A percentile compares a stretch with the other conserved stretches of the same genome.
Conservation (phyloP, 805 yeast genomes). For the Candida easanensis region DNA sequence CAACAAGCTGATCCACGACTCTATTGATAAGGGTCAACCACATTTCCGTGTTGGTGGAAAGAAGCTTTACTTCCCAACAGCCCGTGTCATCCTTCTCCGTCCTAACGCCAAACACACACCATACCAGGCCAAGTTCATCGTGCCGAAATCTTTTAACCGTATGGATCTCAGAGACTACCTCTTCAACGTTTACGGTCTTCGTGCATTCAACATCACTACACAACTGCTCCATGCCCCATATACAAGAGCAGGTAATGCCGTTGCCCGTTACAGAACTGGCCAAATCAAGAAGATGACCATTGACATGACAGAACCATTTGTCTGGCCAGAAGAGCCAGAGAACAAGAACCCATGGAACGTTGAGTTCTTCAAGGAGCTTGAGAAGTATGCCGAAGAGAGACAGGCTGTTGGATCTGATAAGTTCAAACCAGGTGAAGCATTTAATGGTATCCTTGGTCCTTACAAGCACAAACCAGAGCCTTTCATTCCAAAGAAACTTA, state of each 20-base stretch:
- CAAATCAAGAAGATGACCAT: conserved; percentile 95
- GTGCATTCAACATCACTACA: conserved; percentile 86
- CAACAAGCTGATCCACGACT: conserved; percentile 33
- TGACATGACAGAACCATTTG: conserved; percentile 92
- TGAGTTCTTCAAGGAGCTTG: conserved; percentile 44
- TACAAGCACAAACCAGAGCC: conserved; percentile 61
- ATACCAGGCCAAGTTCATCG: conserved; percentile 93
- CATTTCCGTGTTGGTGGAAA: conserved; percentile 82
- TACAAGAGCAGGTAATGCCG: conserved; percentile 52
- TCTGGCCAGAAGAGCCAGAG: conserved; percentile 77
- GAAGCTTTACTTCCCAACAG: conserved; percentile 80
- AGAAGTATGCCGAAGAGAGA: conserved; percentile 50
- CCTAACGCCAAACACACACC: conserved; percentile 98
- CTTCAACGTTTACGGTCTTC: conserved; percentile 83
- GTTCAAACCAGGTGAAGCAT: conserved; percentile 64
- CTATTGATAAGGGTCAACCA: conserved; percentile 60
- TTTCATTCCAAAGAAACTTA: conserved; percentile 52
- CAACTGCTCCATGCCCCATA: conserved; percentile 76
- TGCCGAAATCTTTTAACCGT: conserved; percentile 91
- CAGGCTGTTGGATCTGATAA: conserved; percentile 62
- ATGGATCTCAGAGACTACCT: conserved; percentile 92
- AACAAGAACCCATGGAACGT: conserved; percentile 41
- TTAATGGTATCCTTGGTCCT: conserved; percentile 64
- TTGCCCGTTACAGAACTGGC: conserved; percentile 71
- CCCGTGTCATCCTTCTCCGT: conserved; percentile 73